Percentiles rank a stretch among this genome's conserved stretches.
phyloP scores from a whole-genome alignment of 139 green algal genomes.

The Chlamydomonas sp. region DNA sequence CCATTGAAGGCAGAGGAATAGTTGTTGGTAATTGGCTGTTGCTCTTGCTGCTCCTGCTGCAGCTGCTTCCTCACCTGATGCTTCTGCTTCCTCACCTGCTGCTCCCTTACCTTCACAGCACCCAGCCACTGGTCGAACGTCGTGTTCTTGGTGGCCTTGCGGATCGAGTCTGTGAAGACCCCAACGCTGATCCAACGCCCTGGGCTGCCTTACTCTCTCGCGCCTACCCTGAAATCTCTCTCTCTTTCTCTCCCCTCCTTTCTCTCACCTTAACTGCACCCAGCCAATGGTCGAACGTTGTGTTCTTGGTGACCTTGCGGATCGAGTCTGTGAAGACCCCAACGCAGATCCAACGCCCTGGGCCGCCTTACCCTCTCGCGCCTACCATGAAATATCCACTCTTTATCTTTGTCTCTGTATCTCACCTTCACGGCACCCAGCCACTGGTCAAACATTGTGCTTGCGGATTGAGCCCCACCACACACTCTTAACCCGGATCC shows the following conservation, averaged over 20 bases:
- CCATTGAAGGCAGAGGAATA: no score
- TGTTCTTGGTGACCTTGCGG: slow-evolving; percentile 77
- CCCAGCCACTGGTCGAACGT: slow-evolving; percentile 92
- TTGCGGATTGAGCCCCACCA: slow-evolving; percentile 75
- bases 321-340: slow-evolving; percentile 75
- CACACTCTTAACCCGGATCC: no score
- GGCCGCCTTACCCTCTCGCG: no score
- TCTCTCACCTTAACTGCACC: slow-evolving; percentile 31
- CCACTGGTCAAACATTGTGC: slow-evolving; percentile 92
- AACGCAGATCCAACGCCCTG: no score
- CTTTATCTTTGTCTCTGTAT: no score
- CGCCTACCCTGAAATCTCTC: no score
- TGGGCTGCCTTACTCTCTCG: no score
- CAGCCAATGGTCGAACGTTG: slow-evolving; percentile 93
- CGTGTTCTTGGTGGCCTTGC: slow-evolving; percentile 79
- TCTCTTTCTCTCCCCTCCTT: neutral
- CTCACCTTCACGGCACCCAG: slow-evolving; percentile 48
- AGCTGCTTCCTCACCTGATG: neutral
- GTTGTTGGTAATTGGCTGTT: no score
- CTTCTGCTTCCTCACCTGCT: slow-evolving; percentile 6
- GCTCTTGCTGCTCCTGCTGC: slow-evolving; percentile 13
- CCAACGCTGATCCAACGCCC: no score
- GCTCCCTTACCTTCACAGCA: slow-evolving; percentile 22
- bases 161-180: slow-evolving; percentile 73
- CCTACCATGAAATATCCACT: no score